A percentile compares a stretch with the other conserved stretches of the same genome.
Conservation (phyloP, 2,329 filamentous ascomycete genomes). For the Helotiales sp. region DNA sequence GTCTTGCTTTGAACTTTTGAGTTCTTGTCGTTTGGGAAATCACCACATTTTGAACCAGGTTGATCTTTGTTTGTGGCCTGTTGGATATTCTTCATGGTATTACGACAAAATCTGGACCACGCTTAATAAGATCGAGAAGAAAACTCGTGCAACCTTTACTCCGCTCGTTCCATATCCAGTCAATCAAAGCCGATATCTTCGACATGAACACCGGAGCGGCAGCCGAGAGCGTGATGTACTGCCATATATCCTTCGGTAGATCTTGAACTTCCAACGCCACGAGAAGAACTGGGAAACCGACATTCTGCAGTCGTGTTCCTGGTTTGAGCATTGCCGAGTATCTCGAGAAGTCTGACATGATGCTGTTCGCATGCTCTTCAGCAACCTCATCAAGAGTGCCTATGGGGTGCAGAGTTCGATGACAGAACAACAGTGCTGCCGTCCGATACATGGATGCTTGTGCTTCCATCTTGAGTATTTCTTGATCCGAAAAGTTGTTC, state of each 20-base stretch:
- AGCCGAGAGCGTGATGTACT: neutral
- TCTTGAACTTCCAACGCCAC: neutral
- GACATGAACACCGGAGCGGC: neutral
- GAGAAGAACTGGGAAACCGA: neutral
- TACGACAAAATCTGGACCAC: neutral
- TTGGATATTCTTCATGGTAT: neutral
- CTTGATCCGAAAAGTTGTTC: neutral
- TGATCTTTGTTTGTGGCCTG: no score
- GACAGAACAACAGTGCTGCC: slow-evolving; percentile 1
- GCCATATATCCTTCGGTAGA: neutral
- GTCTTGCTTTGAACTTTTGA: neutral
- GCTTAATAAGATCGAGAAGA: slow-evolving; percentile 4
- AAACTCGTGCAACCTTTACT: neutral
- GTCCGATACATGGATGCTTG: slow-evolving; percentile 4
- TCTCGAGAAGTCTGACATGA: neutral
- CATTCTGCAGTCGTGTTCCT: neutral
- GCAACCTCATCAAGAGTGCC: neutral
- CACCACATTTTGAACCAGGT: no score
- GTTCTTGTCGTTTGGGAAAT: no score
- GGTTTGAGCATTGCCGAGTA: neutral
- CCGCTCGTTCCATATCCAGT: neutral
- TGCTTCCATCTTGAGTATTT: slow-evolving; percentile 5
- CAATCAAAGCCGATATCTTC: neutral
- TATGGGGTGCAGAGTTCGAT: neutral
- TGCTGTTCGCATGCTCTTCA: neutral